Conservation (phyloP, 2,329 filamentous ascomycete genomes). For the Colletotrichum neosansevieriae region DNA sequence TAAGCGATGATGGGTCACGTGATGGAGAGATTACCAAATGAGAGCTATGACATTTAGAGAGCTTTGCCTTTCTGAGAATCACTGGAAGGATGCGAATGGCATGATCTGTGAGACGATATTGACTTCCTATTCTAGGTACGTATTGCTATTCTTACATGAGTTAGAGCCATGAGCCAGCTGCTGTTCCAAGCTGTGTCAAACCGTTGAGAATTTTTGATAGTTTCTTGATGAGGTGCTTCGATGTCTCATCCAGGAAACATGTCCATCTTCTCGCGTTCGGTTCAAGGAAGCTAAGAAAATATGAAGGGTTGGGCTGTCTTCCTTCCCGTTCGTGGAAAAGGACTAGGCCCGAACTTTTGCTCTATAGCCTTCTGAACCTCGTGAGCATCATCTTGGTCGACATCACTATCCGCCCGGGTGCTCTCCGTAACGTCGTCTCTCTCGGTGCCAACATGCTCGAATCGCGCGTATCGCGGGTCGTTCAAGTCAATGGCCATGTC, state of each 20-base stretch:
- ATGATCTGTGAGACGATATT: neutral
- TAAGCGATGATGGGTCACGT: conserved; percentile 39
- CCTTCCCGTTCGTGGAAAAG: conserved; percentile 21
- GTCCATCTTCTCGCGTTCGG: conserved; percentile 9
- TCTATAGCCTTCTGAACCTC: conserved; percentile 3
- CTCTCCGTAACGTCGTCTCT: too few species aligned
- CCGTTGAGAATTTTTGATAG: too few species aligned
- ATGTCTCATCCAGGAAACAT: neutral
- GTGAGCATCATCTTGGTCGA: neutral
- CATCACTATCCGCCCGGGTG: neutral
- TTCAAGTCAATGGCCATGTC: too few species aligned
- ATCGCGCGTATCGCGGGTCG: too few species aligned
- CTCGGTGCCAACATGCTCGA: too few species aligned
- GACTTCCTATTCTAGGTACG: neutral
- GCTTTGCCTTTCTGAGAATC: neutral
- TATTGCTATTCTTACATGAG: neutral
- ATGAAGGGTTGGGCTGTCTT: conserved; percentile 18
- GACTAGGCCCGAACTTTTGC: neutral
- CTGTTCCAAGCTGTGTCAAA: neutral
- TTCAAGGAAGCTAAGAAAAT: conserved; percentile 10
- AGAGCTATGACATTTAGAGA: conserved; percentile 31
- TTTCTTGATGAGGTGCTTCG: neutral
- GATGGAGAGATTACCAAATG: conserved; percentile 25
- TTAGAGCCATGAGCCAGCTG: neutral
- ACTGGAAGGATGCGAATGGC: neutral